Percentiles rank a stretch among this genome's conserved stretches.
Conservation (phyloP, 2,329 filamentous ascomycete genomes). For the Fusarium drepaniforme region DNA sequence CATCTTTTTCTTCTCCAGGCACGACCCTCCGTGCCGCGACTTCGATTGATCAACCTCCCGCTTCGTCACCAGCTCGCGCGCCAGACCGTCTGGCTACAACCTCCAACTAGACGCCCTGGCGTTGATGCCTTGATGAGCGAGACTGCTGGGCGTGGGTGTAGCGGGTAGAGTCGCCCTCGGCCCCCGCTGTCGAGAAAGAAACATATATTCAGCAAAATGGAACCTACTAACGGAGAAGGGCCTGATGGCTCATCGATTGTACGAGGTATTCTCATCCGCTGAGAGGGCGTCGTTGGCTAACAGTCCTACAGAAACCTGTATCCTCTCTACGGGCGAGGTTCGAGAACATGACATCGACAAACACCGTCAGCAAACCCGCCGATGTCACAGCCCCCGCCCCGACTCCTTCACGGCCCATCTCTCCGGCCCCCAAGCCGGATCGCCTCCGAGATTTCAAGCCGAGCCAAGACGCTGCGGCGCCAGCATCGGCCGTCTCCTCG, state of each 20-base stretch:
- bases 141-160: constrained; percentile 49
- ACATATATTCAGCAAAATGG: constrained; percentile 46
- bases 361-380: constrained; percentile 34
- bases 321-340: constrained; percentile 86
- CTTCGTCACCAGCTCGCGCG: constrained; percentile 1
- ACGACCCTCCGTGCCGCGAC: not conserved
- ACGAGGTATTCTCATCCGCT: constrained; percentile 55
- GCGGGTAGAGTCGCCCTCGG: constrained; percentile 50
- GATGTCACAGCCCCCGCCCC: constrained; percentile 38
- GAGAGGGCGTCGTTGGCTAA: constrained; percentile 39
- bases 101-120: constrained; percentile 25
- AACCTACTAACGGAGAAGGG: constrained; percentile 60
- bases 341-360: constrained; percentile 71
- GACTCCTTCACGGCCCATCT: constrained; percentile 50
- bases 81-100: constrained; percentile 18
- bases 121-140: constrained; percentile 47
- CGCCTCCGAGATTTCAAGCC: constrained; percentile 56
- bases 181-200: constrained; percentile 46
- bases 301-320: constrained; percentile 74
- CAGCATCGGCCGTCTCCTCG: constrained; percentile 46
- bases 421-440: constrained; percentile 58
- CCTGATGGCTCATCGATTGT: constrained; percentile 84
- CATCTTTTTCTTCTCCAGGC: not conserved
- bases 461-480: constrained; percentile 46
- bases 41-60: not conserved